phyloP scores from a whole-genome alignment of 1,284 basidiomycete species.

The Apiotrichum mycotoxinovorans region DNA sequence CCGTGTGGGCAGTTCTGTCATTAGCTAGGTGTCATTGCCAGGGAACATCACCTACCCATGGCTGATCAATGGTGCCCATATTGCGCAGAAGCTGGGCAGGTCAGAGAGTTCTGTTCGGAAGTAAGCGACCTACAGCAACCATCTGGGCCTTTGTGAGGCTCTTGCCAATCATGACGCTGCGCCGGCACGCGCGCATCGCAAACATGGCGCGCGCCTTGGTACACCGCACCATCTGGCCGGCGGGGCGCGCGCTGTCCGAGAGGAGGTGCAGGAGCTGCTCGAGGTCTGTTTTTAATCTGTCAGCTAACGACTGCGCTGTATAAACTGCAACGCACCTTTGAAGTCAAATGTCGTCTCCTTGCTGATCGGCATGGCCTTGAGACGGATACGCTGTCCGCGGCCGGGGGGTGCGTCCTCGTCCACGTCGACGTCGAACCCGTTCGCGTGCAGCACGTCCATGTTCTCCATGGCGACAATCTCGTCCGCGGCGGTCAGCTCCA shows the following conservation, averaged over 20 bases:
- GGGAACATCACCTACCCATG: constrained; percentile 58
- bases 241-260: constrained; percentile 61
- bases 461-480: constrained; percentile 86
- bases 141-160: constrained; percentile 73
- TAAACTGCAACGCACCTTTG: constrained; percentile 53
- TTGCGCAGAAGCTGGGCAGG: constrained; percentile 69
- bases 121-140: constrained; percentile 60
- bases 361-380: constrained; percentile 84
- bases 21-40: constrained; percentile 1
- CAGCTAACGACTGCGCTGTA: not conserved
- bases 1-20: constrained; percentile 87
- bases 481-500: constrained; percentile 86
- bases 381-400: constrained; percentile 58
- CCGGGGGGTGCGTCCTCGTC: constrained; percentile 58
- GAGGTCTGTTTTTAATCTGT: constrained; percentile 61
- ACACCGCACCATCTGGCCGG: constrained; percentile 77
- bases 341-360: constrained; percentile 79
- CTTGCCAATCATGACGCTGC: constrained; percentile 94
- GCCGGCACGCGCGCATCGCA: constrained; percentile 90
- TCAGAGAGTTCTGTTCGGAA: not conserved
- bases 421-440: constrained; percentile 75
- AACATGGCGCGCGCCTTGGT: constrained; percentile 95
- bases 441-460: constrained; percentile 69
- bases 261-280: constrained; percentile 87
- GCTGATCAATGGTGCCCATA: constrained; percentile 95